Conservation (phyloP, 805 yeast genomes). For the Dipodascus albidus region DNA sequence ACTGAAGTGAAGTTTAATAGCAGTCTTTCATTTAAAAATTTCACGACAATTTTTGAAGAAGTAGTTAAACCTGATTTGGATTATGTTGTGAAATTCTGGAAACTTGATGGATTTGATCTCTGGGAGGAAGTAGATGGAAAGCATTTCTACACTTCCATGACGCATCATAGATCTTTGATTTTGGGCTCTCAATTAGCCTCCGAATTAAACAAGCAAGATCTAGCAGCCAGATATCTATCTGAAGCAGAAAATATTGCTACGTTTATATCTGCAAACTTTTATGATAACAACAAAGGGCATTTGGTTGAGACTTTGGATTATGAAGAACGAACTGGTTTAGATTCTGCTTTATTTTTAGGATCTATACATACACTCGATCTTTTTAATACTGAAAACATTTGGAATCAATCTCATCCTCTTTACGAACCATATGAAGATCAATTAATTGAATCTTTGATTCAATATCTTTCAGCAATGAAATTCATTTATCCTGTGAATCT, state of each 20-base stretch:
- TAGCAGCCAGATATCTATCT: conserved; percentile 7
- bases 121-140: conserved; percentile 81
- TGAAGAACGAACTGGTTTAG: conserved; percentile 48
- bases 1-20: conserved; percentile 20
- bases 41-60: conserved; percentile 33
- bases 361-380: conserved; percentile 20
- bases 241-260: conserved; percentile 3
- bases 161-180: conserved; percentile 59
- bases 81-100: conserved; percentile 55
- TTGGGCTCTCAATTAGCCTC: conserved; percentile 40
- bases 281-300: conserved; percentile 32
- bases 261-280: conserved; percentile 10
- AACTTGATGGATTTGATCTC: conserved; percentile 59
- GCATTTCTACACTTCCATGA: conserved; percentile 71
- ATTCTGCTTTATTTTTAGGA: conserved; percentile 61
- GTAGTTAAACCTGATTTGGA: conserved; percentile 59
- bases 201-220: conserved; percentile 18
- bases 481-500: conserved; percentile 64
- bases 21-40: conserved; percentile 17
- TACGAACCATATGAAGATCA: conserved; percentile 21
- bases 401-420: not conserved
- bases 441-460: conserved; percentile 35
- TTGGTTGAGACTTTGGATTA: conserved; percentile 64
- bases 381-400: conserved; percentile 6
- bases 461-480: conserved; percentile 58